These are phyloP conservation scores for Polygonum aviculare DNA, from an alignment of 148 eudicot species.

Conservation along the genomic window DNA sequence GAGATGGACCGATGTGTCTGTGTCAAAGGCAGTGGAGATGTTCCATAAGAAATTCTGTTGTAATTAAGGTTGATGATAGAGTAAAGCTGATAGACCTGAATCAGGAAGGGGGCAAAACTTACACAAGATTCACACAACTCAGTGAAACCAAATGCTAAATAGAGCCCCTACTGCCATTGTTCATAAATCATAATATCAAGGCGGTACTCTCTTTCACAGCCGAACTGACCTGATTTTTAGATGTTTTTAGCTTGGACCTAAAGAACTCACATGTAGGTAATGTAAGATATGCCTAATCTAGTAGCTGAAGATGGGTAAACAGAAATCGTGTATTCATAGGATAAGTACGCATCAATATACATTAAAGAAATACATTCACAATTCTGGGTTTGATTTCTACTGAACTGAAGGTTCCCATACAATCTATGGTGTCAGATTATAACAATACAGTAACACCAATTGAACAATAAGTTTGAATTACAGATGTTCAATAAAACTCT, in stretches of 20 bases:
- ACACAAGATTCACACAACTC: not conserved
- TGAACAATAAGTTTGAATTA: not conserved
- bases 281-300: not conserved
- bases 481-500: too few relatives aligned
- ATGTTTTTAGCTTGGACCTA: not conserved
- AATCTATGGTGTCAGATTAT: not conserved
- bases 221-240: not conserved
- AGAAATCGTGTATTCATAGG: not conserved
- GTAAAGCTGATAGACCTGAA: not conserved
- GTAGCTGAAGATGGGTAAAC: not conserved
- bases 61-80: not conserved
- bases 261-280: not conserved
- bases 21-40: not conserved
- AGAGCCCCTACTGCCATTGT: not conserved
- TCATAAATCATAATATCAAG: not conserved
- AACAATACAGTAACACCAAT: not conserved
- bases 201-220: not conserved
- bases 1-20: not conserved
- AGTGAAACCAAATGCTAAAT: not conserved
- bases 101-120: not conserved
- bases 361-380: not conserved
- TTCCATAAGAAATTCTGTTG: not conserved
- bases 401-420: not conserved
- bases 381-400: not conserved
- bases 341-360: not conserved